Conservation (phyloP, 345 rosid species). For the Citrus medica region DNA sequence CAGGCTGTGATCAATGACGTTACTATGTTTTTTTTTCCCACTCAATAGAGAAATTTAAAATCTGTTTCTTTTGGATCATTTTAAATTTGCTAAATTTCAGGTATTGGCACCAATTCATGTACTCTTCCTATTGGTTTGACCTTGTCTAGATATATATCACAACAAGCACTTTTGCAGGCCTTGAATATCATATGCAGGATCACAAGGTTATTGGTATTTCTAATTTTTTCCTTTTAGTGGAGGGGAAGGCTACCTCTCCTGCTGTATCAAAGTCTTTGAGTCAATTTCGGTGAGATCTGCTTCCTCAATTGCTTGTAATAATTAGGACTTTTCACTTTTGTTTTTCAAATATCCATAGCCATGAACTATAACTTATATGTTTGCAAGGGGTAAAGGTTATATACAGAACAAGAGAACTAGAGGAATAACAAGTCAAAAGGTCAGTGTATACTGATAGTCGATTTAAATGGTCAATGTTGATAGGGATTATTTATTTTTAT, state of each 20-base stretch:
- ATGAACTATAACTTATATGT: neutral
- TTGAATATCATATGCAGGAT: constrained; percentile 78
- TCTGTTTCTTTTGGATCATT: neutral
- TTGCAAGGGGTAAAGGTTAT: constrained; percentile 79
- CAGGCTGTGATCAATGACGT: neutral
- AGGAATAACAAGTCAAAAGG: constrained; percentile 90
- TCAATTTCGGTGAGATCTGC: constrained; percentile 43
- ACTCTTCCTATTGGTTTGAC: too few species aligned
- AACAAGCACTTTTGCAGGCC: constrained; percentile 89
- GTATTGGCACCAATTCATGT: neutral
- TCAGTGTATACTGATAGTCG: constrained; percentile 14
- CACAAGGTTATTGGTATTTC: constrained; percentile 94
- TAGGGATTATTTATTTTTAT: neutral
- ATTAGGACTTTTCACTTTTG: constrained; percentile 7
- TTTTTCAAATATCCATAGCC: neutral
- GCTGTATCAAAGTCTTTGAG: constrained; percentile 71
- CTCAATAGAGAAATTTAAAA: neutral
- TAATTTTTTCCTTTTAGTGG: constrained; percentile 79
- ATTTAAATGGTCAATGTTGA: constrained; percentile 1
- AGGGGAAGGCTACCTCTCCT: constrained; percentile 85
- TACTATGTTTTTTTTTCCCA: neutral
- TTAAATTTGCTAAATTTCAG: neutral
- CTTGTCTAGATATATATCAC: constrained; percentile 64
- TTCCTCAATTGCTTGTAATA: neutral
- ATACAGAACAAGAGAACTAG: constrained; percentile 74